Conservation (phyloP, 202 grass and related monocot species). For the Tripidium arundinaceum region DNA sequence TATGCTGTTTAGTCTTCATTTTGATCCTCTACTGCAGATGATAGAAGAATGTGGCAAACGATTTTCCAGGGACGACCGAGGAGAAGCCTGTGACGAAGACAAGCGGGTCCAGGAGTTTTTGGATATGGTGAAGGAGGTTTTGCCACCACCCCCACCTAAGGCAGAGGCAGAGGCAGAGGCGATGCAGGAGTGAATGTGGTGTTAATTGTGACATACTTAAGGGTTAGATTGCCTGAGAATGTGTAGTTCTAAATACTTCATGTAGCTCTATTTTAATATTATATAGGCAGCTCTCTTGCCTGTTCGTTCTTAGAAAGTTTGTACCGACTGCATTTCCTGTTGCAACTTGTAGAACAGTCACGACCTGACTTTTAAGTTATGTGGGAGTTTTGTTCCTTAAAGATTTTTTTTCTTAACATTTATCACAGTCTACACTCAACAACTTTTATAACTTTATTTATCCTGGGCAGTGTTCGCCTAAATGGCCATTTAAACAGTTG, state of each 20-base stretch:
- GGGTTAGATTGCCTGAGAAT: background rate
- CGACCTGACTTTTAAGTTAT: background rate
- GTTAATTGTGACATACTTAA: background rate
- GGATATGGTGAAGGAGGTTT: slow-evolving; percentile 42
- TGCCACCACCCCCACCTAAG: slow-evolving; percentile 36
- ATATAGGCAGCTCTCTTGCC: background rate
- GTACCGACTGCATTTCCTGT: background rate
- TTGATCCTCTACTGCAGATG: slow-evolving; percentile 13
- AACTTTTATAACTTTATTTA: background rate
- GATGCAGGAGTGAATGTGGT: background rate
- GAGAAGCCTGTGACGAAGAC: background rate
- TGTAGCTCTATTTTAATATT: background rate
- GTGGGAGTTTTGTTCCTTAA: background rate
- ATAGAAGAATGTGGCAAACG: slow-evolving; percentile 43
- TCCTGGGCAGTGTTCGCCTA: no score
- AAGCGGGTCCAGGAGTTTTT: slow-evolving; percentile 33
- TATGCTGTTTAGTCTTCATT: no score
- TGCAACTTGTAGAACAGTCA: background rate
- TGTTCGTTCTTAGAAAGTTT: background rate
- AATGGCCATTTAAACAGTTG: no score
- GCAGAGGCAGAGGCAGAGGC: no score
- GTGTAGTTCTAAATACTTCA: background rate
- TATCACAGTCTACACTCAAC: background rate
- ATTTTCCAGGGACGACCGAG: slow-evolving; percentile 28
- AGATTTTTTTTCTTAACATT: background rate